These are phyloP conservation scores for Perkinsus chesapeaki DNA, from an alignment of 169 alveolate genomes.

Conservation along the genomic window DNA sequence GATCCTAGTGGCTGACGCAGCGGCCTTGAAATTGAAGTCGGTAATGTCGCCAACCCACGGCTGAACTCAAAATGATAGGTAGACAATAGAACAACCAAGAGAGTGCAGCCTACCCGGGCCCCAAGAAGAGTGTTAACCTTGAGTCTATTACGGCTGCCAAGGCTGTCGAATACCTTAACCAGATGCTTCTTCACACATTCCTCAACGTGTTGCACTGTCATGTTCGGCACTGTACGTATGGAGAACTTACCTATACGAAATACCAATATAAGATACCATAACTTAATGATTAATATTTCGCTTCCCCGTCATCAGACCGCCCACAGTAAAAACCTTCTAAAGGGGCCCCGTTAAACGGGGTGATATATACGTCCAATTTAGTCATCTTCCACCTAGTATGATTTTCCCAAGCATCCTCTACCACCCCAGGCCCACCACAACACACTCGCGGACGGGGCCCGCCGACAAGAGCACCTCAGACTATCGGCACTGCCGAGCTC, in stretches of 20 bases:
- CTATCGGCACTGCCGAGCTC: no score
- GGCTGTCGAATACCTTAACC: background rate
- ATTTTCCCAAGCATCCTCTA: no score
- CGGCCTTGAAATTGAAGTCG: background rate
- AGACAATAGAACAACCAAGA: background rate
- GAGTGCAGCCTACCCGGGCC: background rate
- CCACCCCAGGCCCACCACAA: no score
- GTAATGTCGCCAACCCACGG: background rate
- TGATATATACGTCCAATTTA: no score
- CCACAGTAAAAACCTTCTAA: no score
- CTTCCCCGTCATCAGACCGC: no score
- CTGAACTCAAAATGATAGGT: background rate
- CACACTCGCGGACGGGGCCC: no score
- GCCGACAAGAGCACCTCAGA: no score
- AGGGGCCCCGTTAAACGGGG: no score
- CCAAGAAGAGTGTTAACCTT: background rate
- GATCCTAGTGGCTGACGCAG: background rate
- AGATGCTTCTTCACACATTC: background rate
- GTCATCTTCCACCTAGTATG: no score
- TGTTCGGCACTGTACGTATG: background rate
- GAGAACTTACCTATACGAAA: background rate
- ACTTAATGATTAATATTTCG: no score
- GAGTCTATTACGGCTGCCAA: background rate
- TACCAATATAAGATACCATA: no score
- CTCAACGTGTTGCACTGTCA: background rate